phyloP scores from a whole-genome alignment of 352 stramenopile genomes.

The Blastocystis sp. region DNA sequence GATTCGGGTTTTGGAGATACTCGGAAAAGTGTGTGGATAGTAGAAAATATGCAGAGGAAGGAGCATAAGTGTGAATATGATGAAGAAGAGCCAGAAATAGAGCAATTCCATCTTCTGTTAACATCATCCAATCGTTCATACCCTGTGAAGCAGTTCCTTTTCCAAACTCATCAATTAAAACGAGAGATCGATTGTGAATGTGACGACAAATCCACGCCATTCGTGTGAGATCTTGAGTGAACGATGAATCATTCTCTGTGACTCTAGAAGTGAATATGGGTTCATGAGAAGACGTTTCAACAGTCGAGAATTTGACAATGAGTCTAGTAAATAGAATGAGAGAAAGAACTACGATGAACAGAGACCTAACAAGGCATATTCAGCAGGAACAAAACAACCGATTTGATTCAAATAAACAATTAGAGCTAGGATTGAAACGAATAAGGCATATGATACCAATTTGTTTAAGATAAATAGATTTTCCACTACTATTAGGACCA shows the following conservation, averaged over 20 bases:
- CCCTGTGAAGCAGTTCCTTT: conserved; percentile 38
- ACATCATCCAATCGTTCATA: background rate
- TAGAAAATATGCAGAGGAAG: background rate
- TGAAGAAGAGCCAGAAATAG: conserved; percentile 10
- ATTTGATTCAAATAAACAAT: conserved; percentile 70
- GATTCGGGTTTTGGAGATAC: background rate
- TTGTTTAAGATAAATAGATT: conserved; percentile 41
- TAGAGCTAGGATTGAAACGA: conserved; percentile 64
- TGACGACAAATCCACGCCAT: background rate
- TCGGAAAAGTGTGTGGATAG: conserved; percentile 58
- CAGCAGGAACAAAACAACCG: conserved; percentile 71
- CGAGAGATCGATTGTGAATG: background rate
- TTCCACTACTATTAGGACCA: conserved; percentile 49
- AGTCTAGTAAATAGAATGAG: background rate
- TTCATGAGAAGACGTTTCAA: background rate
- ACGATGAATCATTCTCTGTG: background rate
- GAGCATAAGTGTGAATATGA: background rate
- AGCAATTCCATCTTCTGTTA: conserved; percentile 11
- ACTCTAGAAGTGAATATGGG: background rate
- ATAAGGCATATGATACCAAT: background rate
- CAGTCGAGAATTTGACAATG: conserved; percentile 13
- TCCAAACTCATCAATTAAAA: conserved; percentile 42
- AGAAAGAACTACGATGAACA: conserved; percentile 62
- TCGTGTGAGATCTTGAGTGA: conserved; percentile 52
- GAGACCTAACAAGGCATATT: conserved; percentile 65